Conservation (phyloP, 768 basidiomycete species). For the Tubosaeta sp. region DNA sequence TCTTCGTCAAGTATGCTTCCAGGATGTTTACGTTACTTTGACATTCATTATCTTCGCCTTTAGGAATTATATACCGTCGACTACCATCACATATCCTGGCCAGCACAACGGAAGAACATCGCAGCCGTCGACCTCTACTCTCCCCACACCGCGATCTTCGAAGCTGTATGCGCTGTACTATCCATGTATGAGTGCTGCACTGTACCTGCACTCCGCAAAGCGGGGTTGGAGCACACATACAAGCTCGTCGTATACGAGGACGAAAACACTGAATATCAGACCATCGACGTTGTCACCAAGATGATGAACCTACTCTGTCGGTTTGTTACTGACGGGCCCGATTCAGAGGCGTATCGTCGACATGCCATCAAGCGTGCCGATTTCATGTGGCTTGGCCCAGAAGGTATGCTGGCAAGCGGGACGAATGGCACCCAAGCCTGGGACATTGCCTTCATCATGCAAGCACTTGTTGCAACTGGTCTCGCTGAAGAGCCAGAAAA, state of each 20-base stretch:
- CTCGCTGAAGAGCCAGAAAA: conserved; percentile 72
- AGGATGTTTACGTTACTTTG: not conserved
- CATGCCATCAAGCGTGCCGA: conserved; percentile 78
- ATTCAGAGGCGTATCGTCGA: conserved; percentile 68
- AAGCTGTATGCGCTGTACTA: conserved; percentile 59
- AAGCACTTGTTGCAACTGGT: conserved; percentile 87
- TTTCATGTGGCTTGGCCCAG: conserved; percentile 88
- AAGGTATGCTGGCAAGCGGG: conserved; percentile 94
- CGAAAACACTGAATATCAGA: conserved; percentile 91
- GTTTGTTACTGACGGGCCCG: conserved; percentile 68
- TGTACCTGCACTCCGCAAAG: conserved; percentile 64
- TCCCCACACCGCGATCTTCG: conserved; percentile 73
- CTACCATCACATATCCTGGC: conserved; percentile 85
- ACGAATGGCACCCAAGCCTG: conserved; percentile 95
- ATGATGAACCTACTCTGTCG: conserved; percentile 92
- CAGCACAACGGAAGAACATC: conserved; percentile 83
- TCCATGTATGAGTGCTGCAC: conserved; percentile 68
- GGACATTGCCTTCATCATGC: conserved; percentile 90
- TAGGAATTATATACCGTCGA: conserved; percentile 83
- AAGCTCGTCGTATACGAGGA: conserved; percentile 81
- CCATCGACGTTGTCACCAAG: conserved; percentile 88
- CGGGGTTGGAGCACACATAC: conserved; percentile 66
- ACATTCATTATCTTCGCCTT: not conserved
- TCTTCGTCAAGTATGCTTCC: conserved; percentile 58
- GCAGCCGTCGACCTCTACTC: conserved; percentile 75